These are phyloP conservation scores for Corymbia citriodora DNA, from an alignment of 441 rosid genomes.

Conservation along the genomic window DNA sequence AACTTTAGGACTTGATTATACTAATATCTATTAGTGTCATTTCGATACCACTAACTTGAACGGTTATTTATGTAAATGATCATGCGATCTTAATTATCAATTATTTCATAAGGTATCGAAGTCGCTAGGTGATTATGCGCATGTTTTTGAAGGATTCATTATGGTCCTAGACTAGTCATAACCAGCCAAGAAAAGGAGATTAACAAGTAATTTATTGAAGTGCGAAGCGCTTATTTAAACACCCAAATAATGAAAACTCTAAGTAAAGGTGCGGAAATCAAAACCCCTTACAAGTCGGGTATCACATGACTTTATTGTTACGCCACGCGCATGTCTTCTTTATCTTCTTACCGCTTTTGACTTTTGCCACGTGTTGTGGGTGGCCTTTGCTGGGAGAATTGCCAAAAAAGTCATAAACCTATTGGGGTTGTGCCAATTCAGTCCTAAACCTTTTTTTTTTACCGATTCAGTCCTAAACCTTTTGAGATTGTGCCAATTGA, in stretches of 20 bases:
- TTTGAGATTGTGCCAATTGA: no score
- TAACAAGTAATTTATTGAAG: background rate
- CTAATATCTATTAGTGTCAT: accelerated
- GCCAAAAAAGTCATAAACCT: no score
- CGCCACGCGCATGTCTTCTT: no score
- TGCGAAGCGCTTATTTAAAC: accelerated
- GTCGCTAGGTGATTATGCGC: accelerated
- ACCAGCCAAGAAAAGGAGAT: background rate
- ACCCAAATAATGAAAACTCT: background rate
- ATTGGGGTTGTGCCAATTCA: no score
- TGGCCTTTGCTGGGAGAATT: no score
- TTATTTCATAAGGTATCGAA: background rate
- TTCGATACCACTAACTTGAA: accelerated
- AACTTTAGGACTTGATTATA: accelerated
- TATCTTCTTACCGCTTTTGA: no score
- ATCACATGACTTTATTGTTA: no score
- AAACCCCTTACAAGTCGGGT: accelerated
- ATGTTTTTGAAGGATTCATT: background rate
- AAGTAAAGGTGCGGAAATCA: accelerated
- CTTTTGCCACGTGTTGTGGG: no score
- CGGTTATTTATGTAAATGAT: accelerated
- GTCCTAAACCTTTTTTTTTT: no score
- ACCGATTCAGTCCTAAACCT: no score
- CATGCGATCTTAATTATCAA: background rate
- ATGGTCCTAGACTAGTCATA: background rate